A percentile compares a stretch with the other conserved stretches of the same genome.
Conservation (phyloP, 2,329 filamentous ascomycete species). For the Diplocarpon rosae region DNA sequence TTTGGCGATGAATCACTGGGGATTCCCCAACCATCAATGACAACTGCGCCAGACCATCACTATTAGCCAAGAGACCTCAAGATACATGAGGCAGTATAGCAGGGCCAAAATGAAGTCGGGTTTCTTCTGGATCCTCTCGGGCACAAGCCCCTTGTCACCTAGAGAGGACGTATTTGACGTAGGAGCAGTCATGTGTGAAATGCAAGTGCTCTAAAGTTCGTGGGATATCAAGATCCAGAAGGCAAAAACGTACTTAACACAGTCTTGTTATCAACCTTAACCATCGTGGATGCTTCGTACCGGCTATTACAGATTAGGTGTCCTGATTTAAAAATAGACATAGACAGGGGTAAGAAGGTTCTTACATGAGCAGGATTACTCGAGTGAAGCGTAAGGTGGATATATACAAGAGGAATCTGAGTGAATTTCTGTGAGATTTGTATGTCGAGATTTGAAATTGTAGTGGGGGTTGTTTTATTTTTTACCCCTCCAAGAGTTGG, state of each 20-base stretch:
- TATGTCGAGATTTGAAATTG: too few species aligned
- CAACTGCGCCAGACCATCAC: slow-evolving; percentile 56
- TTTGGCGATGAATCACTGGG: slow-evolving; percentile 69
- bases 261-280: slow-evolving; percentile 56
- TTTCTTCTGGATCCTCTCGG: slow-evolving; percentile 12
- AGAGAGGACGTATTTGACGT: slow-evolving; percentile 1
- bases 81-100: slow-evolving; percentile 43
- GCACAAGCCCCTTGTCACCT: slow-evolving; percentile 2
- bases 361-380: too few species aligned
- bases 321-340: slow-evolving; percentile 7
- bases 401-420: background rate
- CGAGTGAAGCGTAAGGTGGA: too few species aligned
- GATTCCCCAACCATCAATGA: slow-evolving; percentile 98
- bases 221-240: slow-evolving; percentile 10
- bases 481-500: too few species aligned
- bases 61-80: slow-evolving; percentile 50
- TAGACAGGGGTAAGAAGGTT: background rate
- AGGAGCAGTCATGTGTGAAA: slow-evolving; percentile 1
- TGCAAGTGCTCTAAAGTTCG: slow-evolving; percentile 20
- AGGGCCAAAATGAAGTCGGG: slow-evolving; percentile 33
- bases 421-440: too few species aligned
- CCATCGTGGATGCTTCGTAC: slow-evolving; percentile 38
- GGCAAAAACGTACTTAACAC: slow-evolving; percentile 45
- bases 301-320: slow-evolving; percentile 15
- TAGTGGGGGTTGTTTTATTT: too few species aligned